Evolutionary conservation across 768 basidiomycete genomes (phyloP).

Genomic region (Dacryopinax spathularia): DNA sequence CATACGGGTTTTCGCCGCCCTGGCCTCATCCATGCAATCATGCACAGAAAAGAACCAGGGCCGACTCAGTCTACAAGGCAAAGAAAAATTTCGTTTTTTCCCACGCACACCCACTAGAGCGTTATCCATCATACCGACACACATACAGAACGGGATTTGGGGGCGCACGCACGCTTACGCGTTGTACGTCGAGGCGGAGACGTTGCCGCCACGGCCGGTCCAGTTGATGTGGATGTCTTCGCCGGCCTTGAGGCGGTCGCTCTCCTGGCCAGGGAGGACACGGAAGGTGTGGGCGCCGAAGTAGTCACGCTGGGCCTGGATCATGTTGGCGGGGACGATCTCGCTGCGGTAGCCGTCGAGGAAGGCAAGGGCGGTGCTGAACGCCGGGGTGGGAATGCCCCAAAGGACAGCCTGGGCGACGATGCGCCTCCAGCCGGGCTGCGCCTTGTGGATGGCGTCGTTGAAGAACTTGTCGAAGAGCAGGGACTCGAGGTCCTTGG

Average conservation of each 20-base stretch:
- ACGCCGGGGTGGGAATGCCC: constrained; percentile 96
- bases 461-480: constrained; percentile 97
- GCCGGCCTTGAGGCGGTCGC: constrained; percentile 58
- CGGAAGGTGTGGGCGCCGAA: constrained; percentile 99
- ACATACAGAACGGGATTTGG: background rate
- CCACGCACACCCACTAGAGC: background rate
- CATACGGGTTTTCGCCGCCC: background rate
- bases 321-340: constrained; percentile 79
- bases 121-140: background rate
- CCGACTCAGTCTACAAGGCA: constrained; percentile 1
- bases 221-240: constrained; percentile 96
- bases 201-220: constrained; percentile 94
- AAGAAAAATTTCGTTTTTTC: background rate
- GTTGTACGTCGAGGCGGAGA: constrained; percentile 76
- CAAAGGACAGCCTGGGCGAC: constrained; percentile 91
- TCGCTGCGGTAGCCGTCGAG: constrained; percentile 98
- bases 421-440: constrained; percentile 96
- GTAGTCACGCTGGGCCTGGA: constrained; percentile 98
- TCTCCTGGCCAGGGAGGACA: constrained; percentile 84
- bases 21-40: too few species aligned
- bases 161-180: constrained; percentile 28
- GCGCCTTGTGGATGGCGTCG: constrained; percentile 86
- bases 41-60: background rate
- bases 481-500: constrained; percentile 69
- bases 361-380: constrained; percentile 95